These are phyloP conservation scores for Clavaria fumosa DNA, from an alignment of 768 basidiomycete genomes.

Conservation along the genomic window DNA sequence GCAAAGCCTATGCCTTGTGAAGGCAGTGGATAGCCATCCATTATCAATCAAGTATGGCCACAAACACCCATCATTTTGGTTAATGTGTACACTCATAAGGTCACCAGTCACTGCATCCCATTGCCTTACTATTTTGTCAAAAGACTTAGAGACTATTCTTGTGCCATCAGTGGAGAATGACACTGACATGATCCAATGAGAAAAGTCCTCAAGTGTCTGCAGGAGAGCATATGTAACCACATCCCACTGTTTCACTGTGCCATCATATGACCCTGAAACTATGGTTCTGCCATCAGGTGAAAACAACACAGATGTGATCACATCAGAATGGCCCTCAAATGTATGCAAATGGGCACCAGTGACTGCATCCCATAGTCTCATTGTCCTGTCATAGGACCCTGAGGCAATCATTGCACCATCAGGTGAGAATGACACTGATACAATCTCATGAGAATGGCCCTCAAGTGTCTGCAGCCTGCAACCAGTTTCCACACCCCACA, in stretches of 20 bases:
- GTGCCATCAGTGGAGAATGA: not conserved
- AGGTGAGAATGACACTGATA: slow-evolving; percentile 4
- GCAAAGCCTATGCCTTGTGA: no score
- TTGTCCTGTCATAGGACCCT: slow-evolving; percentile 3
- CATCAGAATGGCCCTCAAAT: slow-evolving; percentile 5
- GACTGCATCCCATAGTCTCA: slow-evolving; percentile 1
- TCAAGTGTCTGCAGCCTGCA: not conserved
- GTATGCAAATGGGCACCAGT: slow-evolving; percentile 2
- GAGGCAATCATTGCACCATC: slow-evolving; percentile 2
- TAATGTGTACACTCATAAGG: no score
- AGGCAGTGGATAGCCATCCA: no score
- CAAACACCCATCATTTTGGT: no score
- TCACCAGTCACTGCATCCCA: no score
- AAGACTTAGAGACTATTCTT: not conserved
- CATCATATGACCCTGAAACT: slow-evolving; percentile 4
- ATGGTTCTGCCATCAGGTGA: no score
- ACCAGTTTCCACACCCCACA: not conserved
- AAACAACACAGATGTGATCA: slow-evolving; percentile 2
- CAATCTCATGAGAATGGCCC: not conserved
- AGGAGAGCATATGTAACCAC: not conserved
- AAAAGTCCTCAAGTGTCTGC: not conserved
- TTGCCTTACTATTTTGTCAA: not conserved
- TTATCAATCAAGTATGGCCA: no score
- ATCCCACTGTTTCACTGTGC: slow-evolving; percentile 4
- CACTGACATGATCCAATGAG: not conserved